Percentiles rank a stretch among this genome's conserved stretches.
phyloP scores from a whole-genome alignment of 805 yeast species.

The Pichia ethanolica region DNA sequence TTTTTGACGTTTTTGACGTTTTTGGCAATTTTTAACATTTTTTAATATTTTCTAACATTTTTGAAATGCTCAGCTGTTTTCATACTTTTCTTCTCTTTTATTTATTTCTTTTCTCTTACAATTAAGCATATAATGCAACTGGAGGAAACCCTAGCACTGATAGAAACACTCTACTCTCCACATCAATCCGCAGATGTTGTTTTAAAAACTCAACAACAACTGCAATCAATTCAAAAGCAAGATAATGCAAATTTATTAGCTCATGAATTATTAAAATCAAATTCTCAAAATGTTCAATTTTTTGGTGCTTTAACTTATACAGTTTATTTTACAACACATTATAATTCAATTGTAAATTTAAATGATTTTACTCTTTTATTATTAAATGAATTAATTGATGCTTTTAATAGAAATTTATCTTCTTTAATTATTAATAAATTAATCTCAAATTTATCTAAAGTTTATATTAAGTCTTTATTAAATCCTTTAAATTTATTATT shows the following conservation, averaged over 20 bases:
- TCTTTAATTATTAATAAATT: slow-evolving; percentile 10
- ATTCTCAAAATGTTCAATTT: slow-evolving; percentile 48
- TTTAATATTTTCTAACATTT: too few relatives aligned
- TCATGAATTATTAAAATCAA: slow-evolving; percentile 35
- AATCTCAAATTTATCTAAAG: slow-evolving; percentile 9
- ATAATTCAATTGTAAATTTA: neutral
- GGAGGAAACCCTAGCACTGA: slow-evolving; percentile 12
- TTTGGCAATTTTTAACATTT: too few relatives aligned
- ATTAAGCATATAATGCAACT: neutral
- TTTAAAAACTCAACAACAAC: slow-evolving; percentile 39
- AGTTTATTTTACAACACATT: slow-evolving; percentile 30
- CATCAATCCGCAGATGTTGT: slow-evolving; percentile 33
- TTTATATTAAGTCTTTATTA: slow-evolving; percentile 13
- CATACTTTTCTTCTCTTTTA: too few relatives aligned
- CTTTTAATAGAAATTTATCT: slow-evolving; percentile 1
- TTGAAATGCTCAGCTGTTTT: too few relatives aligned
- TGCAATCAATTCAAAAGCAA: slow-evolving; percentile 55
- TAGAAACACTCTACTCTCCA: slow-evolving; percentile 39
- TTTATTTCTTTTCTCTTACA: too few relatives aligned
- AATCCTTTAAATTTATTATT: slow-evolving; percentile 28
- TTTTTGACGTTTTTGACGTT: too few relatives aligned
- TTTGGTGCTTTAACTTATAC: slow-evolving; percentile 79
- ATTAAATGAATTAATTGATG: slow-evolving; percentile 5
- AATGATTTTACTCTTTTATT: neutral
- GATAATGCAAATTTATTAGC: slow-evolving; percentile 53